phyloP scores from a whole-genome alignment of 495 filamentous ascomycete species.

The Gamarada debralockiae region DNA sequence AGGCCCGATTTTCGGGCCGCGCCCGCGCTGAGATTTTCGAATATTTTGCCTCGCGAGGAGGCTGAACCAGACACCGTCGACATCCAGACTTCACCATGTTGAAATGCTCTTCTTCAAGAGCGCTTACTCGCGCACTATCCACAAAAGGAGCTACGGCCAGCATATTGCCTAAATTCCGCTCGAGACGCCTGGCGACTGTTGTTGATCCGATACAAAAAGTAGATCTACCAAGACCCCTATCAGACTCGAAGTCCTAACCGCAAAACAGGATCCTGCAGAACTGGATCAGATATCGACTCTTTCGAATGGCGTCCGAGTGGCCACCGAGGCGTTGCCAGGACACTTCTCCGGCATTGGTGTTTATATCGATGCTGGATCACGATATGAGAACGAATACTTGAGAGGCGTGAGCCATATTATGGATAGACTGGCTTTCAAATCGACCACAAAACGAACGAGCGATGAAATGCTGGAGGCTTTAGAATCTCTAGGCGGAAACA shows the following conservation, averaged over 20 bases:
- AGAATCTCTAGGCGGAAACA: constrained; percentile 86
- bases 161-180: constrained; percentile 15
- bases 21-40: no score
- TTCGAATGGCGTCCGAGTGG: constrained; percentile 90
- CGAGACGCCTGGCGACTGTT: constrained; percentile 24
- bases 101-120: constrained; percentile 19
- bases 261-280: constrained; percentile 74
- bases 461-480: constrained; percentile 85
- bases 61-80: background rate
- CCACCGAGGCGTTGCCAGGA: constrained; percentile 91
- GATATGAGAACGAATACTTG: constrained; percentile 83
- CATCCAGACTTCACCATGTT: constrained; percentile 19
- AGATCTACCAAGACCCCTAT: background rate
- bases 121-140: constrained; percentile 14
- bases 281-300: constrained; percentile 87
- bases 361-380: constrained; percentile 93
- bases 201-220: constrained; percentile 27
- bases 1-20: no score
- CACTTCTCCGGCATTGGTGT: constrained; percentile 95
- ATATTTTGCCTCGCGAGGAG: no score
- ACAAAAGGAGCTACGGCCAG: constrained; percentile 3
- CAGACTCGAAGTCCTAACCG: background rate
- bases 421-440: constrained; percentile 95
- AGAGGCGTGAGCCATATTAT: constrained; percentile 94
- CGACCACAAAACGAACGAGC: constrained; percentile 64